These are phyloP conservation scores for Acanthamoeba triangularis DNA, from an alignment of 208 protist species.

Conservation along the genomic window DNA sequence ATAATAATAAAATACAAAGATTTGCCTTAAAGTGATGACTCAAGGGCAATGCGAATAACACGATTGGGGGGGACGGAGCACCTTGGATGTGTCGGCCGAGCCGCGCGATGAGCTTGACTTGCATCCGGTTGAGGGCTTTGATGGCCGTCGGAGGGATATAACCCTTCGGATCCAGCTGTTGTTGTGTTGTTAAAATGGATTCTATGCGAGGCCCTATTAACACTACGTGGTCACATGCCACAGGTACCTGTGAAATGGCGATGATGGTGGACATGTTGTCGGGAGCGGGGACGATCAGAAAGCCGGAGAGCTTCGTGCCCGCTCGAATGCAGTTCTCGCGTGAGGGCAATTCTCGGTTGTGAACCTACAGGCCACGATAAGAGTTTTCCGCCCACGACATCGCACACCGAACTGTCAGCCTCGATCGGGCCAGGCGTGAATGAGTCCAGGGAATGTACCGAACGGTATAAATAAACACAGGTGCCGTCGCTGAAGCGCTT, in stretches of 20 bases:
- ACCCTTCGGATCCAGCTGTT: slow-evolving; percentile 55
- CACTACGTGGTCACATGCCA: not conserved
- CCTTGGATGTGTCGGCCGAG: slow-evolving; percentile 28
- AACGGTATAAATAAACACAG: slow-evolving; percentile 30
- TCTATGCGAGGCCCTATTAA: too few species aligned
- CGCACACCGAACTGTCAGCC: too few species aligned
- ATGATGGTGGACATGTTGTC: not conserved
- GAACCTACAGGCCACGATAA: too few species aligned
- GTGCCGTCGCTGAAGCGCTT: slow-evolving; percentile 58
- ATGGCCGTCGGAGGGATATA: slow-evolving; percentile 1
- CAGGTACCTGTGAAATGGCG: slow-evolving; percentile 1
- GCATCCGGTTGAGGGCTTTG: slow-evolving; percentile 32
- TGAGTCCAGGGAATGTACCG: not conserved
- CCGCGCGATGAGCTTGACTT: not conserved
- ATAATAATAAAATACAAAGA: not conserved
- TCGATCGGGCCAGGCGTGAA: too few species aligned
- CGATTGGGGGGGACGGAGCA: not conserved
- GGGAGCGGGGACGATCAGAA: not conserved
- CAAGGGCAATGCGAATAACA: not conserved
- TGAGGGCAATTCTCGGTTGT: not conserved
- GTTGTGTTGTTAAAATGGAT: not conserved
- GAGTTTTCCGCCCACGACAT: too few species aligned
- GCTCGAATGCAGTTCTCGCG: slow-evolving; percentile 34
- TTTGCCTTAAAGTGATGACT: too few species aligned
- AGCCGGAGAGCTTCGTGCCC: not conserved